Conservation (phyloP, 148 eudicot genomes). For the Agrostemma githago region DNA sequence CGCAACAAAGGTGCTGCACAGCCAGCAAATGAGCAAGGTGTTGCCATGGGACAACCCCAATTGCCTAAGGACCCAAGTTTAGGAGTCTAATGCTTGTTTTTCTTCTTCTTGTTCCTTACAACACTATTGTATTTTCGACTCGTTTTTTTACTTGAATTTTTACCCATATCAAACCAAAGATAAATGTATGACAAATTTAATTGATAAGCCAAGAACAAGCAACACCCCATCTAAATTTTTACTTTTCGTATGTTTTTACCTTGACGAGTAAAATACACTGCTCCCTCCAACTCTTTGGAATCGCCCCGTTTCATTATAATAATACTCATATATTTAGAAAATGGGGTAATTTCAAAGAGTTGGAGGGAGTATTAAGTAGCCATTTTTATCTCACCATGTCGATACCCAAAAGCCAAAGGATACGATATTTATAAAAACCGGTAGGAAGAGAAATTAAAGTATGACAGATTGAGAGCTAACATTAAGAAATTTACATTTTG, state of each 20-base stretch:
- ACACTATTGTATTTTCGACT: not conserved
- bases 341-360: not conserved
- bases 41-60: slow-evolving; percentile 11
- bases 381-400: not conserved
- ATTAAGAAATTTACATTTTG: not conserved
- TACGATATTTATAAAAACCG: not conserved
- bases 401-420: not conserved
- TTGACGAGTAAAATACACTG: not conserved
- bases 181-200: not conserved
- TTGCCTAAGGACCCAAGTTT: not conserved
- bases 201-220: not conserved
- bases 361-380: too few relatives aligned
- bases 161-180: not conserved
- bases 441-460: not conserved
- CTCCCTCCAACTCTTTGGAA: too few relatives aligned
- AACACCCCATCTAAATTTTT: too few relatives aligned
- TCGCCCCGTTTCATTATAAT: too few relatives aligned
- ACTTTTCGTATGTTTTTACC: not conserved
- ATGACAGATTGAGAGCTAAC: not conserved
- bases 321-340: too few relatives aligned
- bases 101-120: not conserved
- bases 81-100: not conserved
- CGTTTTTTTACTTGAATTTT: not conserved
- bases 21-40: not conserved
- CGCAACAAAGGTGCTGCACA: not conserved